A percentile compares a stretch with the other conserved stretches of the same genome.
Conservation (phyloP, 192 early-diverging fungal species). For the Phycomyces nitens region DNA sequence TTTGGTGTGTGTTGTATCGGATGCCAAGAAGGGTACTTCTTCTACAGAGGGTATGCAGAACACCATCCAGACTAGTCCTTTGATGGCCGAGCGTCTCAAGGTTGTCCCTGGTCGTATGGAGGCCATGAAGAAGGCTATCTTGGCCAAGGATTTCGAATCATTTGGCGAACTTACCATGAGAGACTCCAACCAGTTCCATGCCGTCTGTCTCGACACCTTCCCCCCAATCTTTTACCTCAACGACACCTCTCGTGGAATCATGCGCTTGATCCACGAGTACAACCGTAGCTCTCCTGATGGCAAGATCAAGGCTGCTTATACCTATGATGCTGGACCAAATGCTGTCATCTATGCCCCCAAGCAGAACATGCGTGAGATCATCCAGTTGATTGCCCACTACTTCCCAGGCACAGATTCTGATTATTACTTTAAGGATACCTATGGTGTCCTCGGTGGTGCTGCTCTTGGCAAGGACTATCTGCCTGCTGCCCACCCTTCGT, state of each 20-base stretch:
- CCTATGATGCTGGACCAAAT: constrained; percentile 98
- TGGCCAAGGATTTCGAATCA: constrained; percentile 72
- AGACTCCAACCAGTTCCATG: constrained; percentile 99
- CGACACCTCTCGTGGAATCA: constrained; percentile 88
- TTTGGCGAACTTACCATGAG: constrained; percentile 97
- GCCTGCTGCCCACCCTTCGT: constrained; percentile 42
- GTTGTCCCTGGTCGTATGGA: constrained; percentile 92
- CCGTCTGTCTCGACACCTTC: constrained; percentile 96
- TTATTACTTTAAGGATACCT: constrained; percentile 58
- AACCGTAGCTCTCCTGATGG: constrained; percentile 53
- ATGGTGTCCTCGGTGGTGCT: constrained; percentile 31
- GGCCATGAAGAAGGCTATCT: constrained; percentile 85
- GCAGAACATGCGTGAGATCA: constrained; percentile 80
- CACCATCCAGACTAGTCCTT: constrained; percentile 87
- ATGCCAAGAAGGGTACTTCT: constrained; percentile 85
- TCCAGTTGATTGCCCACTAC: constrained; percentile 77
- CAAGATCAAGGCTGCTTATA: constrained; percentile 87
- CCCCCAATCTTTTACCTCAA: constrained; percentile 98
- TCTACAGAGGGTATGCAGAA: constrained; percentile 97
- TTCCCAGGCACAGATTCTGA: constrained; percentile 63
- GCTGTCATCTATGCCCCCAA: constrained; percentile 90
- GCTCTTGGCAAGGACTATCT: constrained; percentile 30
- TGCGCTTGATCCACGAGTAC: constrained; percentile 80
- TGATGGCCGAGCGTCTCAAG: constrained; percentile 82
- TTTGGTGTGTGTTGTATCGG: constrained; percentile 90